Conservation (phyloP, 31 red algal species). For the Endocladia muricata region DNA sequence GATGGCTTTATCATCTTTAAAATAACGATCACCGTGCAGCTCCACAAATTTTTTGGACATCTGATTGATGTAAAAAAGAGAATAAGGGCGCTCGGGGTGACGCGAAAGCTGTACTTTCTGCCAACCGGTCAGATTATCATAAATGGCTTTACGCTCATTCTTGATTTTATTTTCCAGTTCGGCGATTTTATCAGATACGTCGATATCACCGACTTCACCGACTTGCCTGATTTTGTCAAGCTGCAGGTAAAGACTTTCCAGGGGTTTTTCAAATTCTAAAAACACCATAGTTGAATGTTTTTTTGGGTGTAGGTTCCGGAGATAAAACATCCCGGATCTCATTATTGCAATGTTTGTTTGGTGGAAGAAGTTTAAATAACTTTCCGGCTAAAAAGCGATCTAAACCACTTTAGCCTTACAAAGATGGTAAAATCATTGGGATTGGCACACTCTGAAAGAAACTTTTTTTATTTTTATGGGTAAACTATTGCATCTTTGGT, state of each 20-base stretch:
- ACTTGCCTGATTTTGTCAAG: neutral
- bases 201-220: neutral
- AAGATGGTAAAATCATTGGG: too few species aligned
- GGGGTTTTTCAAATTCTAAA: slow-evolving; percentile 3
- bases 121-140: slow-evolving; percentile 19
- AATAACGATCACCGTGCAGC: slow-evolving; percentile 23
- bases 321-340: too few species aligned
- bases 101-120: slow-evolving; percentile 13
- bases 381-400: too few species aligned
- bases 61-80: slow-evolving; percentile 15
- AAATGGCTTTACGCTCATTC: slow-evolving; percentile 3
- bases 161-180: slow-evolving; percentile 22
- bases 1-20: slow-evolving; percentile 35
- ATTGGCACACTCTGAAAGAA: too few species aligned
- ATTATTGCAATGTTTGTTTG: too few species aligned
- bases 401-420: too few species aligned
- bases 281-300: neutral
- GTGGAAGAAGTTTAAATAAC: too few species aligned
- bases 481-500: too few species aligned
- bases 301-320: too few species aligned
- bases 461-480: too few species aligned
- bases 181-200: slow-evolving; percentile 4
- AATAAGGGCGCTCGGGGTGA: neutral
- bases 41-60: slow-evolving; percentile 19
- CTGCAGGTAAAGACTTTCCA: neutral